phyloP scores from a whole-genome alignment of 208 protist genomes.

The Leishmania major region DNA sequence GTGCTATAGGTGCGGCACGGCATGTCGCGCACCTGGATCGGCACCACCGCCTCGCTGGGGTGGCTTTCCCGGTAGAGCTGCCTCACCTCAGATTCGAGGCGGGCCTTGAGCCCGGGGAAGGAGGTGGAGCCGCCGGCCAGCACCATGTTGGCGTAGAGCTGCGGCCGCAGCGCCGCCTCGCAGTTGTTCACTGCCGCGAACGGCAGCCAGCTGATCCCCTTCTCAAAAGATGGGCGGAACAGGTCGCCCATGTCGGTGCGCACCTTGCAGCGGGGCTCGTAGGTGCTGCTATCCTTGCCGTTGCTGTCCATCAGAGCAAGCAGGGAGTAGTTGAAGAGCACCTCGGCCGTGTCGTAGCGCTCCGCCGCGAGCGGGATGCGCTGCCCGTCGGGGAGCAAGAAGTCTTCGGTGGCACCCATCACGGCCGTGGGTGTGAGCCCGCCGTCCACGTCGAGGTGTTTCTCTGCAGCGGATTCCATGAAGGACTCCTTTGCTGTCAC shows the following conservation, averaged over 20 bases:
- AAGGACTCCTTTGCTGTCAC: not conserved
- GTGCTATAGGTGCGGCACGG: slow-evolving; percentile 76
- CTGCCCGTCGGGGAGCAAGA: slow-evolving; percentile 89
- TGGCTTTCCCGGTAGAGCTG: slow-evolving; percentile 89
- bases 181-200: slow-evolving; percentile 93
- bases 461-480: not conserved
- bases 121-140: slow-evolving; percentile 92
- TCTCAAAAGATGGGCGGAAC: slow-evolving; percentile 81
- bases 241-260: slow-evolving; percentile 84
- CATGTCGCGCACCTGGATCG: slow-evolving; percentile 77
- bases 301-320: slow-evolving; percentile 39
- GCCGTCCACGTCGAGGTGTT: not conserved
- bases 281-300: slow-evolving; percentile 31
- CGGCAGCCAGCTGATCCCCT: slow-evolving; percentile 91
- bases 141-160: slow-evolving; percentile 94
- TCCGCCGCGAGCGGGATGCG: slow-evolving; percentile 76
- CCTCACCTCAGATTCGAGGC: slow-evolving; percentile 89
- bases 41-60: slow-evolving; percentile 79
- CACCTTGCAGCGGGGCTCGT: slow-evolving; percentile 75
- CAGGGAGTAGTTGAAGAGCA: slow-evolving; percentile 90
- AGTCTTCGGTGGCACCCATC: slow-evolving; percentile 35
- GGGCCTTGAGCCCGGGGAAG: slow-evolving; percentile 76
- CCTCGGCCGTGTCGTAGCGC: slow-evolving; percentile 67
- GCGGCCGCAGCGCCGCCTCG: slow-evolving; percentile 83
- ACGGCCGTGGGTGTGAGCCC: not conserved